Percentiles rank a stretch among this genome's conserved stretches.
These are phyloP conservation scores for Silybum marianum DNA, from an alignment of 129 eudicot species.

Conservation along the genomic window DNA sequence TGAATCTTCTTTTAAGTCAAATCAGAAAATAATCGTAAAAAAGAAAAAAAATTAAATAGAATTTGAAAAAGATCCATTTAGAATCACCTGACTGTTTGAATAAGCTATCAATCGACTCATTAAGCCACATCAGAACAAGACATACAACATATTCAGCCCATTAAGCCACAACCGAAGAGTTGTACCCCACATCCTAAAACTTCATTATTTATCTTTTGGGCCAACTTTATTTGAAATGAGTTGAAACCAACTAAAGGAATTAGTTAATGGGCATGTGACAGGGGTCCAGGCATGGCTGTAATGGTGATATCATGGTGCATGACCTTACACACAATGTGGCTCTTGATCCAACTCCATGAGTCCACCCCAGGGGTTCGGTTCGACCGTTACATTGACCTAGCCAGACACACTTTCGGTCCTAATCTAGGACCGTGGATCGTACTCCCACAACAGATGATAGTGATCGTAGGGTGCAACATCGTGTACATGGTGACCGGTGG, in stretches of 20 bases:
- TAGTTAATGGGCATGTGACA: constrained; percentile 6
- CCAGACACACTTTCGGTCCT: constrained; percentile 77
- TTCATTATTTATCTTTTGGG: not conserved
- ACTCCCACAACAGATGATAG: constrained; percentile 87
- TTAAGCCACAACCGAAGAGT: not conserved
- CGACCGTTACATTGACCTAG: constrained; percentile 75
- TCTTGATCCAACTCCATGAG: constrained; percentile 81
- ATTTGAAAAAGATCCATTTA: not conserved
- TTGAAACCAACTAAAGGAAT: not conserved
- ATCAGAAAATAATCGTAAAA: not conserved
- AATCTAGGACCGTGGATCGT: constrained; percentile 83
- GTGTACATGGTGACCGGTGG: constrained; percentile 99
- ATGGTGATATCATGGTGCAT: constrained; percentile 81
- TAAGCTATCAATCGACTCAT: not conserved
- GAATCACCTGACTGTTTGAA: not conserved
- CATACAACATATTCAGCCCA: not conserved
- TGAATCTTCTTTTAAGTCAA: not conserved
- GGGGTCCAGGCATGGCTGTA: constrained; percentile 85
- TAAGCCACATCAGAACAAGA: not conserved
- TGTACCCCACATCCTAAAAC: not conserved
- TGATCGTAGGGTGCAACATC: constrained; percentile 72
- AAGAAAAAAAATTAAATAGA: not conserved
- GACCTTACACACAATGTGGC: constrained; percentile 83
- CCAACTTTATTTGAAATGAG: not conserved
- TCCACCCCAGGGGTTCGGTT: constrained; percentile 67